Evolutionary conservation across 805 yeast genomes (phyloP).

Genomic region (Sugiyamaella valdiviana): DNA sequence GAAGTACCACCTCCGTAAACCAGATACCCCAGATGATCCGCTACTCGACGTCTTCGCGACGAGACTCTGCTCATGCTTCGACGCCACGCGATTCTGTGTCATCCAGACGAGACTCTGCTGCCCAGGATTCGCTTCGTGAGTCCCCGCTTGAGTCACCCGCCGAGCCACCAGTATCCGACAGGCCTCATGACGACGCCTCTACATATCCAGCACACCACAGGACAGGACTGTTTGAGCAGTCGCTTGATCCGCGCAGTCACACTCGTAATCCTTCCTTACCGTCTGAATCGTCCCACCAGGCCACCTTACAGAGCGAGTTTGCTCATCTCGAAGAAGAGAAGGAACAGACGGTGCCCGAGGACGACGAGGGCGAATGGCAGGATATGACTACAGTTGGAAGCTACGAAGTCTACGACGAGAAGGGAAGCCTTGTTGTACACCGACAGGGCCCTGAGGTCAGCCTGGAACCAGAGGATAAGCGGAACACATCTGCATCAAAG

Average conservation of each 20-base stretch:
- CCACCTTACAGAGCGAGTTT: conserved; percentile 3
- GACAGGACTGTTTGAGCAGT: neutral
- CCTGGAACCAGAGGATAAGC: conserved; percentile 18
- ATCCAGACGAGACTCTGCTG: neutral
- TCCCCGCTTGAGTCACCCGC: neutral
- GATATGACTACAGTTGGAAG: conserved; percentile 79
- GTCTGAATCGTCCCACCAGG: conserved; percentile 20
- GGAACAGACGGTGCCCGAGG: conserved; percentile 10
- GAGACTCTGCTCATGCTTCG: neutral
- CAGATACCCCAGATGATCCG: conserved; percentile 20
- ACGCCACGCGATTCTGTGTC: neutral
- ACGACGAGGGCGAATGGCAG: conserved; percentile 56
- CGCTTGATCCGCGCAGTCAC: neutral
- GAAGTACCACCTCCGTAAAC: conserved; percentile 14
- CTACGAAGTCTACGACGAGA: conserved; percentile 71
- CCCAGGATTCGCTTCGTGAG: neutral
- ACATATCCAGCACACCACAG: neutral
- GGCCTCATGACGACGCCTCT: neutral
- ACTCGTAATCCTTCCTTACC: conserved; percentile 14
- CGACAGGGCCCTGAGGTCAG: conserved; percentile 16
- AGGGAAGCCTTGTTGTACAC: conserved; percentile 40
- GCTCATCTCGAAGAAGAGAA: conserved; percentile 2
- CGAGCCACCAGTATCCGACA: neutral
- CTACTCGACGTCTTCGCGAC: conserved; percentile 11
- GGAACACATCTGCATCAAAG: conserved; percentile 43